These are phyloP conservation scores for Trichoderma erinaceum DNA, from an alignment of 495 filamentous ascomycete species.

Conservation along the genomic window DNA sequence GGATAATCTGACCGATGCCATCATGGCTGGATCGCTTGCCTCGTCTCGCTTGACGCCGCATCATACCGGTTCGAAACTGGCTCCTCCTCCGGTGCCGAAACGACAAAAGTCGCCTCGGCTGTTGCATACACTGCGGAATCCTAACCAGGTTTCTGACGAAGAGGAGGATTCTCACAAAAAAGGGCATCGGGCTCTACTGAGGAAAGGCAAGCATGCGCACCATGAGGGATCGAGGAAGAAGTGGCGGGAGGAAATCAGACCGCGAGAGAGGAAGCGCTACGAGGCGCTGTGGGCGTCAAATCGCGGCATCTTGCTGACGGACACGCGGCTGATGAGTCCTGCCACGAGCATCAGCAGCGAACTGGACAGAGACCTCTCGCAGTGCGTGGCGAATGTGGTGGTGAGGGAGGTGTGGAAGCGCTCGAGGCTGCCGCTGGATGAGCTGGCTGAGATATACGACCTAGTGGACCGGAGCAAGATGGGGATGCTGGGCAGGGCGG, in stretches of 20 bases:
- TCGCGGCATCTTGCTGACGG: conserved; percentile 53
- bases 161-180: conserved; percentile 42
- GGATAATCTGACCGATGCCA: conserved; percentile 58
- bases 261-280: conserved; percentile 79
- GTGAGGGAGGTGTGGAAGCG: conserved; percentile 82
- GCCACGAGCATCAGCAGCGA: not conserved
- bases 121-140: conserved; percentile 68
- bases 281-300: conserved; percentile 97
- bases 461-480: conserved; percentile 63
- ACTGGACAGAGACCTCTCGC: conserved; percentile 23
- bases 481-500: conserved; percentile 61
- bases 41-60: conserved; percentile 45
- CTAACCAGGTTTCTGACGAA: conserved; percentile 52
- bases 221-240: conserved; percentile 78
- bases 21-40: conserved; percentile 78
- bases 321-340: conserved; percentile 3
- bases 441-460: conserved; percentile 77
- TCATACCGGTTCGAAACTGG: conserved; percentile 27
- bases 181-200: conserved; percentile 38
- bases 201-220: conserved; percentile 61
- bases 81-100: conserved; percentile 21
- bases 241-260: conserved; percentile 74
- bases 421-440: conserved; percentile 59
- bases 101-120: conserved; percentile 38
- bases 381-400: conserved; percentile 69